Conservation (phyloP, 1,284 basidiomycete species). For the Ganoderma sinense region DNA sequence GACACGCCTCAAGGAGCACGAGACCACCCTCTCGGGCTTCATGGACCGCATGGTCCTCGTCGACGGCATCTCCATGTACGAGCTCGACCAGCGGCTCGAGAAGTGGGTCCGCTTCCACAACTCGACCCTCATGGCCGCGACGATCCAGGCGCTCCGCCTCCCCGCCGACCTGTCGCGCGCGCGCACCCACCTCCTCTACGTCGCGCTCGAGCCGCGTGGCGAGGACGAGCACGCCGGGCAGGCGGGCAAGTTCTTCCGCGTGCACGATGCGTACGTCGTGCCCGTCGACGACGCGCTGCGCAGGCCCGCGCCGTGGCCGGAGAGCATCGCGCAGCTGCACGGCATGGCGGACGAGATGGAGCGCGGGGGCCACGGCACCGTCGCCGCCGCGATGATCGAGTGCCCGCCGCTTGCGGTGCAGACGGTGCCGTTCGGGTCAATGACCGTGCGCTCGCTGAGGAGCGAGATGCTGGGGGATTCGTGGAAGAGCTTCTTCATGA, state of each 20-base stretch:
- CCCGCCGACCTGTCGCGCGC: constrained; percentile 29
- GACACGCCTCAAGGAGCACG: constrained; percentile 30
- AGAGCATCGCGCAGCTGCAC: constrained; percentile 30
- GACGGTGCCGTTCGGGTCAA: constrained; percentile 38
- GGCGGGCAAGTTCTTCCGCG: constrained; percentile 34
- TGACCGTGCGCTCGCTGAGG: constrained; percentile 22
- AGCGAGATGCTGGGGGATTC: constrained; percentile 15
- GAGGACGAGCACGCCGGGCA: constrained; percentile 31
- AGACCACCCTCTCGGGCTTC: constrained; percentile 23
- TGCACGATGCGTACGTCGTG: constrained; percentile 30
- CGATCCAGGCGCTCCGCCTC: constrained; percentile 35
- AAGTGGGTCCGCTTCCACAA: constrained; percentile 39
- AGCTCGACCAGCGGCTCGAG: constrained; percentile 40
- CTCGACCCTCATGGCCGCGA: constrained; percentile 36
- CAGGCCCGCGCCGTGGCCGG: constrained; percentile 34
- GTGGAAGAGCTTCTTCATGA: constrained; percentile 35
- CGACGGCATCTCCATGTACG: constrained; percentile 35
- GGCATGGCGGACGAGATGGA: constrained; percentile 35
- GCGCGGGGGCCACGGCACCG: constrained; percentile 22
- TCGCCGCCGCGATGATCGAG: constrained; percentile 36
- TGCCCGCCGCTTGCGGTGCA: constrained; percentile 37
- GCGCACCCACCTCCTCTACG: constrained; percentile 35
- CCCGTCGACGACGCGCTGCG: constrained; percentile 29
- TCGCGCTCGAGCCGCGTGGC: constrained; percentile 29
- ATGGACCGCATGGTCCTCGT: constrained; percentile 33